phyloP scores from a whole-genome alignment of 2,329 filamentous ascomycete species.

The Ramularia collo-cygni region DNA sequence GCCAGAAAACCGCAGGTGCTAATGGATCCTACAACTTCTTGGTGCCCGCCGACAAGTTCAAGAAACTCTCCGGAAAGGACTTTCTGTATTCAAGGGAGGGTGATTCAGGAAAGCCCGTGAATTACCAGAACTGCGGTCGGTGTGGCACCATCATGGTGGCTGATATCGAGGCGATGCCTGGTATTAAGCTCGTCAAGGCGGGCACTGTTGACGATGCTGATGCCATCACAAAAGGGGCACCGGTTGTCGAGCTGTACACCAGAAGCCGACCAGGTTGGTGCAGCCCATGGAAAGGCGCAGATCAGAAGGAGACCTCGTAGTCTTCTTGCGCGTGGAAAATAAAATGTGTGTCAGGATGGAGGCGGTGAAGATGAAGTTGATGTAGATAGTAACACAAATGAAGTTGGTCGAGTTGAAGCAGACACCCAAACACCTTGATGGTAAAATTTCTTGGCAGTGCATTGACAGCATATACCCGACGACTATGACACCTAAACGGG shows the following conservation, averaged over 20 bases:
- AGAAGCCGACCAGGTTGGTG: conserved; percentile 27
- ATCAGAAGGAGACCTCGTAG: conserved; percentile 22
- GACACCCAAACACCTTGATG: no score
- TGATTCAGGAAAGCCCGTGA: conserved; percentile 28
- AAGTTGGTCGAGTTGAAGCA: no score
- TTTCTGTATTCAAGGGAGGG: conserved; percentile 22
- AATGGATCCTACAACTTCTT: conserved; percentile 27
- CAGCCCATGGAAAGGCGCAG: conserved; percentile 15
- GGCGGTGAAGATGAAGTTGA: no score
- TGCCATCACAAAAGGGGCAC: conserved; percentile 18
- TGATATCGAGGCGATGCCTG: conserved; percentile 19
- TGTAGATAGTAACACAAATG: no score
- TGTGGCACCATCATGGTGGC: conserved; percentile 27
- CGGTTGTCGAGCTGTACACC: conserved; percentile 26
- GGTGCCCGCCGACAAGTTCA: conserved; percentile 25
- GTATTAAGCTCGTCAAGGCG: conserved; percentile 26
- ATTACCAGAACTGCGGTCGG: conserved; percentile 25
- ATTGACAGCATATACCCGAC: no score
- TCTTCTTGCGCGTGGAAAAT: no score
- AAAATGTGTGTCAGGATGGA: no score
- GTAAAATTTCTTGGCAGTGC: no score
- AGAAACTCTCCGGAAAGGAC: conserved; percentile 23
- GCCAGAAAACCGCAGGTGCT: conserved; percentile 26
- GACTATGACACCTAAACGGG: no score
- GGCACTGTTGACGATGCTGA: conserved; percentile 28